Conservation (phyloP, 164 flowering plant species). For the Buxus sempervirens region DNA sequence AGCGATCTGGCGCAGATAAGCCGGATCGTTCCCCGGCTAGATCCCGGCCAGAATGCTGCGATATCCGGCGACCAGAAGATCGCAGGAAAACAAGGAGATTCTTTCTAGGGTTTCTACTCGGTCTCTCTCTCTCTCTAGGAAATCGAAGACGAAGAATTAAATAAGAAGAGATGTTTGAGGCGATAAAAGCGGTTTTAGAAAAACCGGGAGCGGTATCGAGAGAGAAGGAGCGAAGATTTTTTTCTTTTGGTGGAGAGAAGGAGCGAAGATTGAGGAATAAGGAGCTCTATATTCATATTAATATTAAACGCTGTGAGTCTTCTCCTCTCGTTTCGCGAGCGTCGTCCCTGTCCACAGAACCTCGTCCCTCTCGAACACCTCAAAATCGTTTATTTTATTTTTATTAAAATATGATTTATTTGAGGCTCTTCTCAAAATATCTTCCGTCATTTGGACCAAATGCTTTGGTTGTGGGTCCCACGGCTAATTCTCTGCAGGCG, state of each 20-base stretch:
- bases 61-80: not conserved
- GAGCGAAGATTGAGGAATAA: not conserved
- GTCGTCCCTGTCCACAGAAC: conserved; percentile 26
- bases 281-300: not conserved
- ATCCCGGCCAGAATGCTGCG: conserved; percentile 6
- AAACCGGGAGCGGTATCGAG: not conserved
- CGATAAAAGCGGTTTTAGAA: conserved; percentile 2
- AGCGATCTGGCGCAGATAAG: not conserved
- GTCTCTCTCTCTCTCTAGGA: too few species aligned
- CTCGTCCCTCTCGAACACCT: conserved; percentile 23
- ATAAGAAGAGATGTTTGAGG: not conserved
- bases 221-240: not conserved
- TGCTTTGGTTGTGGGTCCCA: not conserved
- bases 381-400: not conserved
- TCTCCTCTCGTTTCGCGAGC: not conserved
- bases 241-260: too few species aligned
- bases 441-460: not conserved
- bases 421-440: not conserved
- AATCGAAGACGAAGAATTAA: not conserved
- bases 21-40: conserved; percentile 4
- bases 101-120: not conserved
- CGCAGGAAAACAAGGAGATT: conserved; percentile 2
- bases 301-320: conserved; percentile 2
- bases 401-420: too few species aligned
- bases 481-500: not conserved